Base-by-base conservation (phyloP, 1,284 basidiomycete genomes). In the Trametes pubescens region DNA sequence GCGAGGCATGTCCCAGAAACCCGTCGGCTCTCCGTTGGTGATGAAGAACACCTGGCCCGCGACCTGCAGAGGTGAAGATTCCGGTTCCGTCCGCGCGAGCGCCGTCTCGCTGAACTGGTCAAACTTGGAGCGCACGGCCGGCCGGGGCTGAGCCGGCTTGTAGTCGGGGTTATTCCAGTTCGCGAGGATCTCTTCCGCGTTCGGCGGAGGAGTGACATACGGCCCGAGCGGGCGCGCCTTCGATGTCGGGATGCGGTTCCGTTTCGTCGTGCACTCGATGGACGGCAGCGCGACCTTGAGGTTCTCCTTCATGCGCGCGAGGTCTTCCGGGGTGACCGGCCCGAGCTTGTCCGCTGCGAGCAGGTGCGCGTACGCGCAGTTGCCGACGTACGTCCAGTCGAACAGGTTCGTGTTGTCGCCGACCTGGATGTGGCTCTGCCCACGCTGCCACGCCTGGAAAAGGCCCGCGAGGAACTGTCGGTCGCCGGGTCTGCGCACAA, bases 371-470 rank as follows among this genome's bases (percentile, higher is more conserved):
- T 94, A 88, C 0, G 96, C 96, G 65, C 98, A 92, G 76, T 99
- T 99, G 67, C 90, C 94, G 67, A 99, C 95, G 73, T 98, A 99
- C 1, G 97, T 99, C 90, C 94, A 98, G 79, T 99, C 98, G 72
- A 96, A 97, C 11, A 99, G 80, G 77, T 99, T 99, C 65, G 84
- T 87, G 80, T 99, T 99, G 78, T 92, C 84, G 51, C 98, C 98
- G 65, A 99, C 90, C 79, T 99, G 97, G 82, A 95, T 94, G 69
- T 94, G 89, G 2, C 95, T 95, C 78, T 97, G 93, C 24, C 88
- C 87, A 59, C 87, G 86, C 72, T 92, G 85, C 75, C 96, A 91
- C 8, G 93, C 95, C 65, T 91, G 81, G 77, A 91, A 90, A 51
- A 98, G 82, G 18, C 94, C 94, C 2, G 85, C 81, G 77, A 98